Evolutionary conservation across 306 rosid species (phyloP), one percentile per base, ranked within the genome.

Genomic region (Luffa aegyptiaca): DNA sequence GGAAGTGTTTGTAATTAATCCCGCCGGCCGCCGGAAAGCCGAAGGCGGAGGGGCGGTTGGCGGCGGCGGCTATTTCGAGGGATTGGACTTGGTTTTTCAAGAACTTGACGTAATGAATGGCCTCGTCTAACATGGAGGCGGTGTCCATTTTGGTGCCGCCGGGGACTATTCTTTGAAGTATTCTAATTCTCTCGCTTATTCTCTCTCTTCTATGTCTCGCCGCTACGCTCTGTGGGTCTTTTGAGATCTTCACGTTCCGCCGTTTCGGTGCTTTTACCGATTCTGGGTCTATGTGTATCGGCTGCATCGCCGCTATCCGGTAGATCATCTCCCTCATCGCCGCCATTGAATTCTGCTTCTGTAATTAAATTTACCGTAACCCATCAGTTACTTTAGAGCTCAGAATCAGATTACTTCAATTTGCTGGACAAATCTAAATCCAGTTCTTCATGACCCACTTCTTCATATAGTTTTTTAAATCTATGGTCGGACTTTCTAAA

Each of bases 291-390:
- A 94, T 91, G 88, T 91, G 80, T 18, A 95, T 84, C 1, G 98
- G 98, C 80, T 95, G 98, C 97, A 92, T 91, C 18, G 93, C 94
- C 6, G 98, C 98, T 20, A 92, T 92, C 49, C 92, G 63, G 91
- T 92, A 95, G 78, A 95, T 95, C 97, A 95, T 91, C 82, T 95
- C 98, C 71, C 97, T 91, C 97, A 95, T 92, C 49, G 92, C 91
- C 48, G 82, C 93, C 97, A 91, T 92, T 9, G 98, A 92, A 64
- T 76, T 83, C 66, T 82, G 31, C 42, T 56, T 51, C 31, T 26
- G 31, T 26, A 26, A 26, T 26, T 26, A 26, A 26, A 26, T 26
- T 26, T n/a, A n/a, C n/a, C n/a, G n/a, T n/a, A n/a, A n/a, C n/a
- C n/a, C n/a, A n/a, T 26, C 31, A 26, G 31, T 26, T 26, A 26